These are phyloP conservation scores for Kazachstania sp. DNA, from an alignment of 1,139 yeast species.

Conservation along the genomic window DNA sequence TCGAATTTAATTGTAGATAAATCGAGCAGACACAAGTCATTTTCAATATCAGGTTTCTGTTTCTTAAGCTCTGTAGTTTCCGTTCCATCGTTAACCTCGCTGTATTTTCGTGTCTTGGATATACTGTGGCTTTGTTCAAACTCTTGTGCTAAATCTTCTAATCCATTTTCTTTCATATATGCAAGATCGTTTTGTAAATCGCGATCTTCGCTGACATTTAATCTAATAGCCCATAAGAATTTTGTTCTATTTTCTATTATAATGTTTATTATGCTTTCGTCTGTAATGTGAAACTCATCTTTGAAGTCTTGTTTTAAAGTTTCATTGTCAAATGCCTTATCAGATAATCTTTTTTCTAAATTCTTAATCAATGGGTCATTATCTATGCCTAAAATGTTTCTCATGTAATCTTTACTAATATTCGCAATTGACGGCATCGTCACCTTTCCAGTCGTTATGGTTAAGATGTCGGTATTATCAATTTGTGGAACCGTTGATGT, in stretches of 20 bases:
- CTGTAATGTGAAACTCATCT: constrained; percentile 44
- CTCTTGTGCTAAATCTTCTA: constrained; percentile 31
- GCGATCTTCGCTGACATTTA: constrained; percentile 35
- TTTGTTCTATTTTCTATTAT: constrained; percentile 43
- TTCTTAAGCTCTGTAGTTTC: not conserved
- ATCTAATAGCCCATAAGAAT: constrained; percentile 40
- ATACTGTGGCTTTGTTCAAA: constrained; percentile 15
- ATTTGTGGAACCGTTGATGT: constrained; percentile 2
- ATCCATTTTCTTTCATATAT: constrained; percentile 32
- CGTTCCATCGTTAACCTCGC: constrained; percentile 8
- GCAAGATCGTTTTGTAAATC: constrained; percentile 31
- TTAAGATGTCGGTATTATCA: constrained; percentile 10
- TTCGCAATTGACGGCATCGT: constrained; percentile 25
- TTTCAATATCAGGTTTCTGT: not conserved
- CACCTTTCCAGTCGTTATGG: not conserved
- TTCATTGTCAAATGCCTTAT: constrained; percentile 34
- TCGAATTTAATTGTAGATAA: constrained; percentile 57
- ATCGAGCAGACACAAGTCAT: constrained; percentile 49
- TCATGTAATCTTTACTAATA: constrained; percentile 47
- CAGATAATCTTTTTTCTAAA: constrained; percentile 31
- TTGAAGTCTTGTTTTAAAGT: constrained; percentile 46
- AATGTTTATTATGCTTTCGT: constrained; percentile 41
- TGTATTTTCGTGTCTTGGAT: constrained; percentile 19
- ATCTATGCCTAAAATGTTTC: constrained; percentile 30
- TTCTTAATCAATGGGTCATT: constrained; percentile 1